These are phyloP conservation scores for Amanita subjunquillea DNA, from an alignment of 768 basidiomycete species.

Conservation along the genomic window DNA sequence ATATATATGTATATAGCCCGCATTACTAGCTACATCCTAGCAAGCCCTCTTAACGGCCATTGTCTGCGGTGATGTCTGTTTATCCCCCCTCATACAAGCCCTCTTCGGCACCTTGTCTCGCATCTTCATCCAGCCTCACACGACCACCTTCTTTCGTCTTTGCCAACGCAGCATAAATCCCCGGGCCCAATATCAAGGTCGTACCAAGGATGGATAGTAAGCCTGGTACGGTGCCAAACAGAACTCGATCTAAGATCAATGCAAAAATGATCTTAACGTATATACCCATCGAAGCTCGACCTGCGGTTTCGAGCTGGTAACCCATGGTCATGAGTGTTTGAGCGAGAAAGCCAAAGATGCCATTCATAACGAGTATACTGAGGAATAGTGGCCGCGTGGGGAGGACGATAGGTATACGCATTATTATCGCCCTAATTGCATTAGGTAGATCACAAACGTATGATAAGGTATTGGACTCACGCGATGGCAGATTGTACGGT, in stretches of 20 bases:
- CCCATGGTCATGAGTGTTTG: conserved; percentile 36
- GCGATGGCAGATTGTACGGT: conserved; percentile 25
- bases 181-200: neutral
- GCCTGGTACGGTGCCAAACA: neutral
- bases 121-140: no score
- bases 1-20: no score
- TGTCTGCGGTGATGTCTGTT: no score
- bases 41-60: no score
- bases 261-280: conserved; percentile 21
- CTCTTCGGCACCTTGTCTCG: no score
- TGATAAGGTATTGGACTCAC: conserved; percentile 11
- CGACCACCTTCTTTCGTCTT: neutral
- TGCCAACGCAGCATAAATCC: neutral
- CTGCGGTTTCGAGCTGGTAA: conserved; percentile 50
- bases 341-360: conserved; percentile 40
- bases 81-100: no score
- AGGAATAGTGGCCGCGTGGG: conserved; percentile 37
- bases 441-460: neutral
- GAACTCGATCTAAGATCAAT: neutral
- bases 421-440: conserved; percentile 30
- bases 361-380: conserved; percentile 35
- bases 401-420: conserved; percentile 29
- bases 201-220: neutral
- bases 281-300: conserved; percentile 46
- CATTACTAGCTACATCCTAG: no score